Evolutionary conservation across 2,329 filamentous ascomycete species (phyloP), one percentile per base, ranked within the genome.

Genomic region (Neofusicoccum laricinum): DNA sequence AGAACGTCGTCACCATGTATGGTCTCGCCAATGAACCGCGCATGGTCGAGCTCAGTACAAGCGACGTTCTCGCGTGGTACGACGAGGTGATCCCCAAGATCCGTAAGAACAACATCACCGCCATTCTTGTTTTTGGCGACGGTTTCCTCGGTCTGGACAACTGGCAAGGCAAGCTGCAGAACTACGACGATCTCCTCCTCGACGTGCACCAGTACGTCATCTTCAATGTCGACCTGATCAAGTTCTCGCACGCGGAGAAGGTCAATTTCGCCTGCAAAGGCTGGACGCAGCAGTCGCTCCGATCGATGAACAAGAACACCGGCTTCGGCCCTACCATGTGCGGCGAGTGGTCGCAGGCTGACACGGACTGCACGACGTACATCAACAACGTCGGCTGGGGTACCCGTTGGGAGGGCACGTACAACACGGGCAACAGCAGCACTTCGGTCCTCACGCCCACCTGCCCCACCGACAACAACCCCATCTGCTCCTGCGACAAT

Each of bases 161-260:
- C 72, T 99, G 95, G 95, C 88, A 97, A 75, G 92, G 91, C 45
- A 84, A 90, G 75, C 85, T 98, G 69, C 86, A 90, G 69, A 83
- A 84, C 21, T 85, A 90, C 72, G 83, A 89, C 51, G 85, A 88
- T 68, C 82, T 98, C 68, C 86, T 96, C 17, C 86, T 99, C n/a
- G 95, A 99, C 78, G 95, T 96, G 41, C 95, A 99, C 79, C 94
- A 98, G 77, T 99, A 99, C 77, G 92, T 96, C 72, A 97, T 97
- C 77, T 99, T 99, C 85, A 97, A 99, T 82, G 86, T 87, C 43
- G 88, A 90, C 68, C 92, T 96, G 77, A 90, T 99, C 72, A 85
- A 87, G 53, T 89, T 90, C 72, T 89, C 89, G 64, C 95, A 98
- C 80, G 84, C 88, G 63, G 85, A 89, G 69, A 97, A 97, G 79